These are phyloP conservation scores for Stentor roeselii DNA, from an alignment of 73 alveolate genomes.

Conservation along the genomic window DNA sequence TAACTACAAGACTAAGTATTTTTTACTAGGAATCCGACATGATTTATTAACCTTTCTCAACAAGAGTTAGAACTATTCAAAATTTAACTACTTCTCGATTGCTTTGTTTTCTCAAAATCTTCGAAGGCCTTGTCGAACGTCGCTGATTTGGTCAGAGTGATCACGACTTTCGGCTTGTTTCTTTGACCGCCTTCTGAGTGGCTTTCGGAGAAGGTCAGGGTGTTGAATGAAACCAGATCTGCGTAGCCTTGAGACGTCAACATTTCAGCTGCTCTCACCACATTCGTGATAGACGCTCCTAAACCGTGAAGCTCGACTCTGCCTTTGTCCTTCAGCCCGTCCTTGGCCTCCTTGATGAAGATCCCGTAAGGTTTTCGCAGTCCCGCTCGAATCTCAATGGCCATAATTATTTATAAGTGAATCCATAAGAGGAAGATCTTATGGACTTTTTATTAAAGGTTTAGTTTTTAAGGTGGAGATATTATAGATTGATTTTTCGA, in stretches of 20 bases:
- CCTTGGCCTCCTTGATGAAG: background rate
- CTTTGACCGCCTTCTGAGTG: background rate
- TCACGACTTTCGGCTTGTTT: background rate
- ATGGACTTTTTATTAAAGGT: no score
- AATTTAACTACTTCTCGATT: no score
- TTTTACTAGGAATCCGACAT: background rate
- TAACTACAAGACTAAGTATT: slow-evolving; percentile 50
- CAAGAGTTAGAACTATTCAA: no score
- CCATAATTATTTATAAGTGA: no score
- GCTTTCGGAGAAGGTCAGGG: background rate
- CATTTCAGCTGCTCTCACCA: slow-evolving; percentile 7
- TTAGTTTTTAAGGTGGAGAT: no score
- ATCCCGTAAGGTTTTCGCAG: no score
- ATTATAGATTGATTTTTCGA: no score
- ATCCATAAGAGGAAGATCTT: no score
- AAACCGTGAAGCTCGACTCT: background rate
- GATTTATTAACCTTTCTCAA: no score
- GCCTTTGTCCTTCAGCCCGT: background rate
- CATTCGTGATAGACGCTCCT: background rate
- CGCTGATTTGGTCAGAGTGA: background rate
- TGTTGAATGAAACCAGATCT: background rate
- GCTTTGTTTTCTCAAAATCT: background rate
- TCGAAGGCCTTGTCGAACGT: background rate
- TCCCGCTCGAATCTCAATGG: no score
- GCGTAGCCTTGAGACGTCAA: background rate